Percentiles rank a stretch among this genome's conserved stretches.
Evolutionary conservation across 306 rosid species (phyloP).

Genomic region (Quercus suber): DNA sequence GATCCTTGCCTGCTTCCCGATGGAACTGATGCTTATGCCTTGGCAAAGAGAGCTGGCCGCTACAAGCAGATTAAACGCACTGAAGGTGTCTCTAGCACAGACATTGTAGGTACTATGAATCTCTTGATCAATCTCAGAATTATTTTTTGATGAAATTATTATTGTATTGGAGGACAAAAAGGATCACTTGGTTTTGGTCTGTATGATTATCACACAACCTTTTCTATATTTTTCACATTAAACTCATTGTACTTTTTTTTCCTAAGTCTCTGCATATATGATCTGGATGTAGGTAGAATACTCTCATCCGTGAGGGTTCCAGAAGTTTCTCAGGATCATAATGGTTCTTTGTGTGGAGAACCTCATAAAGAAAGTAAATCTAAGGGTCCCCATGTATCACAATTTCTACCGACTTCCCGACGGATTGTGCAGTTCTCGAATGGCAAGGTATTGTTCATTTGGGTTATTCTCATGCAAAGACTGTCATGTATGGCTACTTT

Average conservation of each 20-base stretch:
- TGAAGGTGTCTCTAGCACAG: slow-evolving; percentile 99
- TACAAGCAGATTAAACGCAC: slow-evolving; percentile 99
- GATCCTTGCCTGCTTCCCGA: slow-evolving; percentile 99
- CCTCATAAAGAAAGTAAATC: slow-evolving; percentile 43
- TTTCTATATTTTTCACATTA: slow-evolving; percentile 4
- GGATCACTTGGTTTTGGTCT: neutral
- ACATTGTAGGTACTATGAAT: slow-evolving; percentile 85
- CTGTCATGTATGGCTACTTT: neutral
- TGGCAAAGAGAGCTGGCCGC: slow-evolving; percentile 94
- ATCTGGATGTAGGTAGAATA: slow-evolving; percentile 73
- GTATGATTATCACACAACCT: slow-evolving; percentile 5
- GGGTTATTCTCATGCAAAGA: slow-evolving; percentile 1
- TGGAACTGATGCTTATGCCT: slow-evolving; percentile 98
- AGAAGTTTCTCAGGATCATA: slow-evolving; percentile 35
- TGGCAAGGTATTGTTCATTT: slow-evolving; percentile 65
- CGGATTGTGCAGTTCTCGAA: slow-evolving; percentile 96
- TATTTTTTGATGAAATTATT: neutral
- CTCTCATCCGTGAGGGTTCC: slow-evolving; percentile 49
- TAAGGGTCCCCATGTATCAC: slow-evolving; percentile 55
- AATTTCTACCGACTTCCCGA: slow-evolving; percentile 89
- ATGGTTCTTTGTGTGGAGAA: slow-evolving; percentile 37
- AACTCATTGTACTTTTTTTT: slow-evolving; percentile 13
- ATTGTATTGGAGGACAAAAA: neutral
- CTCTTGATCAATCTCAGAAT: slow-evolving; percentile 25
- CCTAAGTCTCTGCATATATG: slow-evolving; percentile 6